Percentiles rank a stretch among this genome's conserved stretches.
phyloP scores from a whole-genome alignment of 1,284 basidiomycete genomes.

The Marasmius fiardii region DNA sequence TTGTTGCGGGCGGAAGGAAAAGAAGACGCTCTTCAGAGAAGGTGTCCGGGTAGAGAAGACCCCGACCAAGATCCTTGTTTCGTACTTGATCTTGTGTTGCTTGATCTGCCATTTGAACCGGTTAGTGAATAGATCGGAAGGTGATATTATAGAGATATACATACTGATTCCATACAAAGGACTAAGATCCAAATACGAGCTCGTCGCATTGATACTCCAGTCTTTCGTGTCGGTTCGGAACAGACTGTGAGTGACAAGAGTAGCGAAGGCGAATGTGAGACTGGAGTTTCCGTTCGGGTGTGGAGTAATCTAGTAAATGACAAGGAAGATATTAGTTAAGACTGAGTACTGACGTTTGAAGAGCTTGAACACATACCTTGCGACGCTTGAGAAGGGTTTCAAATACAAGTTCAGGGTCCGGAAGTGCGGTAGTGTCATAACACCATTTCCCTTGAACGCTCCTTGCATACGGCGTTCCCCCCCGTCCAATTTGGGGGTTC shows the following conservation, averaged over 20 bases:
- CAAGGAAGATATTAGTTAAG: no score
- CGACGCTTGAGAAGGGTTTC: constrained; percentile 43
- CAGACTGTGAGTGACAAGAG: constrained; percentile 42
- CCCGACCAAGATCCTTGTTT: constrained; percentile 37
- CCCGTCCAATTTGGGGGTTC: constrained; percentile 38
- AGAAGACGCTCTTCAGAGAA: constrained; percentile 46
- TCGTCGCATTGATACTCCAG: constrained; percentile 48
- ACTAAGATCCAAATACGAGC: constrained; percentile 57
- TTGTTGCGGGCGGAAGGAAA: constrained; percentile 49
- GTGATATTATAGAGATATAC: constrained; percentile 15
- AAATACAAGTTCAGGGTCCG: constrained; percentile 17
- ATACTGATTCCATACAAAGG: constrained; percentile 39
- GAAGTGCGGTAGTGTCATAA: constrained; percentile 31
- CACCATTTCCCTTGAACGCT: constrained; percentile 38
- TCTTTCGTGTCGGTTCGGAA: constrained; percentile 38
- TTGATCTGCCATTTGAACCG: constrained; percentile 25
- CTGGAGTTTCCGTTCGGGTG: constrained; percentile 49
- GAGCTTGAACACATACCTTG: constrained; percentile 22
- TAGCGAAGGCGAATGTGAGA: constrained; percentile 46
- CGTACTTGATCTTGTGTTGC: constrained; percentile 35
- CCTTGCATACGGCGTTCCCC: constrained; percentile 42
- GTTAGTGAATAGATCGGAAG: not conserved
- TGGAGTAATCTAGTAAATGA: constrained; percentile 20
- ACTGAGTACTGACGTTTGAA: no score
- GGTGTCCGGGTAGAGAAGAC: constrained; percentile 38